phyloP scores from a whole-genome alignment of 2,329 filamentous ascomycete genomes.

The Knoxdaviesia capensis region DNA sequence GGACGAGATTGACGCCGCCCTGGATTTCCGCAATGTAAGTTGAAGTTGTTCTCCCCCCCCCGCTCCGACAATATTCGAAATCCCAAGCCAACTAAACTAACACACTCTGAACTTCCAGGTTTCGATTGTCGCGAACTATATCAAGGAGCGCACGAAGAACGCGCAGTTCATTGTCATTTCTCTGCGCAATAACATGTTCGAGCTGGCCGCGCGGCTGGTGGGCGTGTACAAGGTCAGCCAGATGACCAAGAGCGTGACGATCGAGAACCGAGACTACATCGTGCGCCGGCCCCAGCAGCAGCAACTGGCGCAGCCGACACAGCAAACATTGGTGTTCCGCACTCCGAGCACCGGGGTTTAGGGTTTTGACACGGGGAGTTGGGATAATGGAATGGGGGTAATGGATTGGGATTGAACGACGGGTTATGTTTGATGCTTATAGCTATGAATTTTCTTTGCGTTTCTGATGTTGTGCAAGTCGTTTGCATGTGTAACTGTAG shows the following conservation, averaged over 20 bases:
- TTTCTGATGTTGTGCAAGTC: too few species aligned
- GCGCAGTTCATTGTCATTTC: slow-evolving; percentile 98
- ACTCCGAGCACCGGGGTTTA: not conserved
- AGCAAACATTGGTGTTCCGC: not conserved
- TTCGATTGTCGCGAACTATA: slow-evolving; percentile 94
- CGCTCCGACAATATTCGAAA: not conserved
- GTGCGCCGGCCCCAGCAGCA: slow-evolving; percentile 15
- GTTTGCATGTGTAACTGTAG: too few species aligned
- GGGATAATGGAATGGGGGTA: not conserved
- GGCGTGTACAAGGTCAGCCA: slow-evolving; percentile 99
- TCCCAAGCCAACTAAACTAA: not conserved
- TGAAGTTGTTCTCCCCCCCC: slow-evolving; percentile 1
- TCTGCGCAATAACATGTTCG: slow-evolving; percentile 98
- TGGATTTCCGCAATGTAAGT: slow-evolving; percentile 95
- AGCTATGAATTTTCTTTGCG: too few species aligned
- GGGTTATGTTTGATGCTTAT: too few species aligned
- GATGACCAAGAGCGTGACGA: slow-evolving; percentile 86
- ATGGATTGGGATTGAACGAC: too few species aligned
- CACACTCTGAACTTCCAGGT: slow-evolving; percentile 32
- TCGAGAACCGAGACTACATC: slow-evolving; percentile 69
- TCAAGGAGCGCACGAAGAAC: slow-evolving; percentile 98
- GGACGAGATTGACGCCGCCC: slow-evolving; percentile 96
- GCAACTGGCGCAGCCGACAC: slow-evolving; percentile 8
- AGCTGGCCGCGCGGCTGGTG: slow-evolving; percentile 82
- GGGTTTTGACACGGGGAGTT: slow-evolving; percentile 2